These are phyloP conservation scores for Ormosia semicastrata DNA, from an alignment of 306 rosid species.

Conservation along the genomic window DNA sequence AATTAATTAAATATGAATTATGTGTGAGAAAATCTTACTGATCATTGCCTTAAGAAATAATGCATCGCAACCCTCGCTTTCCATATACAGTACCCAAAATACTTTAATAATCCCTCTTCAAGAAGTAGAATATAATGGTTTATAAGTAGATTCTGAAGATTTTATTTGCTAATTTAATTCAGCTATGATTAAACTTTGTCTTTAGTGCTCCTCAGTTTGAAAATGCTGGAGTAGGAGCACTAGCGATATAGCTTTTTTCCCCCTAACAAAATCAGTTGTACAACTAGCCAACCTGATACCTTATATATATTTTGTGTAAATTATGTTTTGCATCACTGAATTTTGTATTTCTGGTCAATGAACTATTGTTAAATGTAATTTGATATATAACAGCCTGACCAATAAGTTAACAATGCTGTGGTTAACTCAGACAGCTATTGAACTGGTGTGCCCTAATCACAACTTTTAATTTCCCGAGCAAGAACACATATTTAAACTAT, in stretches of 20 bases:
- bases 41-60: neutral
- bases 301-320: neutral
- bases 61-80: neutral
- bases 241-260: too few species aligned
- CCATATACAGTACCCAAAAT: constrained; percentile 9
- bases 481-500: too few species aligned
- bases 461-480: neutral
- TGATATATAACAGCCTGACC: neutral
- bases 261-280: neutral
- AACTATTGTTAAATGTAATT: neutral
- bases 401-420: neutral
- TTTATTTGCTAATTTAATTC: constrained; percentile 11
- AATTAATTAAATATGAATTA: neutral
- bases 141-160: constrained; percentile 12
- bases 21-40: neutral
- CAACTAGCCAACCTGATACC: neutral
- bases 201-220: neutral
- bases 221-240: neutral
- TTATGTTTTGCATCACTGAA: neutral
- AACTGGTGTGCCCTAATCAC: neutral
- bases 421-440: constrained; percentile 22
- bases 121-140: constrained; percentile 12
- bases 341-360: constrained; percentile 19
- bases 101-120: neutral
- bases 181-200: constrained; percentile 20